Evolutionary conservation across 805 yeast genomes (phyloP), one percentile per base, ranked within the genome.

Genomic region (Kockiozyma suomiensis): DNA sequence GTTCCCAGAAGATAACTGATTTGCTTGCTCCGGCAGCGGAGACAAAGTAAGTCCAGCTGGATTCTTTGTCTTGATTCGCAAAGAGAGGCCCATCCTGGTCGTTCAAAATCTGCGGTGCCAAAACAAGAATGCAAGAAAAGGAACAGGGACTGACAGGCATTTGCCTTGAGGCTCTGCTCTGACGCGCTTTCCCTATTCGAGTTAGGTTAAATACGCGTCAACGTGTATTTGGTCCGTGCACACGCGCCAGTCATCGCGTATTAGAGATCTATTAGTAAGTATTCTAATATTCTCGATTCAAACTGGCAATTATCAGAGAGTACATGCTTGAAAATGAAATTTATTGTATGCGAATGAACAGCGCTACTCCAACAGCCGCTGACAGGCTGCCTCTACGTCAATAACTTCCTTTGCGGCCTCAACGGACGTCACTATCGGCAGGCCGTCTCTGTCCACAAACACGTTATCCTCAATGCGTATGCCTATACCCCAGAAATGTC

Each of bases 401-500:
- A 70, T 81, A 35, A 93, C 80, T 71, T 93, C 97, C 73, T 94
- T 94, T 2, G 85, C 87, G 32, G 97, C 93, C 64, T 87, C 93
- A 7, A 81, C 83, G 1, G 97, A 89, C 66, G 94, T 77, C 43
- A 82, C 82, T 17, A 80, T 76, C 10, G 70, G 71, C 10, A 82
- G 84, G 64, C 80, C 80, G 2, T 75, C 73, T 19, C 78, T 75
- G 0, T 96, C 96, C 38, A 92, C 83, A 0, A 87, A 96, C 38
- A 93, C 81, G 72, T 94, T 92, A 75, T 94, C 99, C 74, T 94
- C 99, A 33, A 94, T 88, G 68, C 99, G 84, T 26, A 94, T 88
- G 1, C 98, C 99, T 52, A 94, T 86, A 32, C 92, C 92, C 69
- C 89, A 86, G 76, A 83, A 93, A 67, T 84, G 84, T 62, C 81